These are phyloP conservation scores for Eucalyptus pauciflora DNA, from an alignment of 345 rosid genomes.

Conservation along the genomic window DNA sequence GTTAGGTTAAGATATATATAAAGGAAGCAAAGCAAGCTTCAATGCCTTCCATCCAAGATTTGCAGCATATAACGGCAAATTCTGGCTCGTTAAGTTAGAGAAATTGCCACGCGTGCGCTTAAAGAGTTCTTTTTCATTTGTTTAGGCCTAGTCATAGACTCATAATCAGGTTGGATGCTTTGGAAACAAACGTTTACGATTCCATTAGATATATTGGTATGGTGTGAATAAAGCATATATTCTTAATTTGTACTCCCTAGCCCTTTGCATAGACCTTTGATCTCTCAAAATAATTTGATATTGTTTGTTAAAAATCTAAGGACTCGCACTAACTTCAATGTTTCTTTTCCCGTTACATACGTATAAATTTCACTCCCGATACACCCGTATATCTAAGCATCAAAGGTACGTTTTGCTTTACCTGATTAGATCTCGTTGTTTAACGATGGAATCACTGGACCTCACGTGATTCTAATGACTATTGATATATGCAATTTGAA, in stretches of 20 bases:
- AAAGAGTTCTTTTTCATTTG: neutral
- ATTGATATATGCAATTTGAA: neutral
- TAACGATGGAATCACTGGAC: neutral
- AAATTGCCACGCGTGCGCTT: neutral
- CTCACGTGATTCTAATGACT: neutral
- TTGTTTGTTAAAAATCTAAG: neutral
- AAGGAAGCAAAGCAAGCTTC: neutral
- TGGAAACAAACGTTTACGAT: neutral
- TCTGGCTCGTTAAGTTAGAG: neutral
- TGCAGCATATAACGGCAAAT: neutral
- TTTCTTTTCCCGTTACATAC: rapidly evolving
- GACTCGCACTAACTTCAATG: neutral
- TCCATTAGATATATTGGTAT: neutral
- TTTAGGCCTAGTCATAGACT: neutral
- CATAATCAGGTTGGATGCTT: neutral
- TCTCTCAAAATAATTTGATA: neutral
- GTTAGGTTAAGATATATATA: neutral
- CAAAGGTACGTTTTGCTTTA: neutral
- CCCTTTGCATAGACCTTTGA: neutral
- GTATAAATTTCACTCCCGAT: neutral
- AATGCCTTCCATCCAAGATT: neutral
- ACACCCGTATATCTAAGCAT: neutral
- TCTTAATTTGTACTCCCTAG: neutral
- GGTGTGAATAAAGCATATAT: neutral
- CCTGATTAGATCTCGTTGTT: neutral